Evolutionary conservation across 106 monocot species (phyloP).

Genomic region (Acanthochlamys bracteata): DNA sequence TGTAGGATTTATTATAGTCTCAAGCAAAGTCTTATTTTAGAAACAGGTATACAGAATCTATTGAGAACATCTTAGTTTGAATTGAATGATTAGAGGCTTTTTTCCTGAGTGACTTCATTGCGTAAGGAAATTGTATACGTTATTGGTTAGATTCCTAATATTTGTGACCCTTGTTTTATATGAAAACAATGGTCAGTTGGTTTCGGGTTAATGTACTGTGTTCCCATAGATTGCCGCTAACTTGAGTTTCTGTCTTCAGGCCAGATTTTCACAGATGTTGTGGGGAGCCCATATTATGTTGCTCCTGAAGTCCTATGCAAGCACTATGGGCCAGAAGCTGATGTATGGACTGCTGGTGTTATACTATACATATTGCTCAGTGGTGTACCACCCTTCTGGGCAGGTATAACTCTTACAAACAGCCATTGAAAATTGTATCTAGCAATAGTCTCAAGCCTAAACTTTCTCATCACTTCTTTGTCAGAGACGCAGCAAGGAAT

Average conservation of each 20-base stretch:
- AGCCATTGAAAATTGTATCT: too few relatives aligned
- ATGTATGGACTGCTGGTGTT: conserved; percentile 84
- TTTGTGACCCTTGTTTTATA: too few relatives aligned
- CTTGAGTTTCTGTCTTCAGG: conserved; percentile 22
- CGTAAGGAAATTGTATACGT: too few relatives aligned
- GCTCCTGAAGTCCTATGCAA: conserved; percentile 80
- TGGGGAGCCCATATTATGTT: conserved; percentile 86
- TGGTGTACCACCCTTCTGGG: conserved; percentile 84
- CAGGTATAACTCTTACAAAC: conserved; percentile 19
- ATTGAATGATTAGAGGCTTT: background rate
- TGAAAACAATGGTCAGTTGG: too few relatives aligned
- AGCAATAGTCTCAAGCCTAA: background rate
- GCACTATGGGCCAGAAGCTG: conserved; percentile 70
- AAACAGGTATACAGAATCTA: too few relatives aligned
- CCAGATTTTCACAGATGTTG: conserved; percentile 61
- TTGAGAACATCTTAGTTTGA: background rate
- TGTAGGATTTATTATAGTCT: too few relatives aligned
- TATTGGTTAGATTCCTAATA: too few relatives aligned
- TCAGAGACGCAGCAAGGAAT: conserved; percentile 80
- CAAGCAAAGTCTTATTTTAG: too few relatives aligned
- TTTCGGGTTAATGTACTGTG: background rate
- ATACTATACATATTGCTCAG: conserved; percentile 77
- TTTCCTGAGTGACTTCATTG: too few relatives aligned
- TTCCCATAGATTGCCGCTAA: background rate
- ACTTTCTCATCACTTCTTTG: background rate